phyloP scores from a whole-genome alignment of 2,329 filamentous ascomycete species.

The Scedosporium apiospermum region DNA sequence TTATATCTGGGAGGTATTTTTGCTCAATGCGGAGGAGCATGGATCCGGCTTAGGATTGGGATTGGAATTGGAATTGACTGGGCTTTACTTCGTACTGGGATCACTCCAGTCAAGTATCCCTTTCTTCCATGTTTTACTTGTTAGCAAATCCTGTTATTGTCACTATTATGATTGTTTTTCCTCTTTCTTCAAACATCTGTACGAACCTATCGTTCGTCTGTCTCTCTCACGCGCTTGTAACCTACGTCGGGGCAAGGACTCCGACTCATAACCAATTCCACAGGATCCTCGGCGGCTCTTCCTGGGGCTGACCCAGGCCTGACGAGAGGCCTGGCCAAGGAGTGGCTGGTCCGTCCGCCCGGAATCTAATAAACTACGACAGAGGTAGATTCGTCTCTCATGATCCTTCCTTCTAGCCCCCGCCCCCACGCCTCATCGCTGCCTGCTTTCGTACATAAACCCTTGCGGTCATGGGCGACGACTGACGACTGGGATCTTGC shows the following conservation, averaged over 20 bases:
- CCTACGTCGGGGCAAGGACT: background rate
- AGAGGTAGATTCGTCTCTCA: background rate
- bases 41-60: background rate
- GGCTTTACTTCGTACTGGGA: background rate
- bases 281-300: background rate
- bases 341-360: background rate
- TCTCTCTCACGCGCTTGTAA: background rate
- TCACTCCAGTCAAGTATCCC: background rate
- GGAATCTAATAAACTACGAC: background rate
- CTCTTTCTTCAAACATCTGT: background rate
- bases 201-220: background rate
- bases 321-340: background rate
- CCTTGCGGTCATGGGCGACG: background rate
- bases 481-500: background rate
- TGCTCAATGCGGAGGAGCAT: background rate
- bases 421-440: background rate
- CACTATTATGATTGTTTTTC: background rate
- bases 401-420: background rate
- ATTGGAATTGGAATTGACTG: background rate
- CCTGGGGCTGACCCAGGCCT: background rate
- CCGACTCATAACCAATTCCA: background rate
- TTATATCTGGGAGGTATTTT: background rate
- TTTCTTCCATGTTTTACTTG: background rate
- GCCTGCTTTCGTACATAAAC: background rate
- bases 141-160: background rate